Conservation (phyloP, 1,284 basidiomycete genomes). For the Apiotrichum gamsii region DNA sequence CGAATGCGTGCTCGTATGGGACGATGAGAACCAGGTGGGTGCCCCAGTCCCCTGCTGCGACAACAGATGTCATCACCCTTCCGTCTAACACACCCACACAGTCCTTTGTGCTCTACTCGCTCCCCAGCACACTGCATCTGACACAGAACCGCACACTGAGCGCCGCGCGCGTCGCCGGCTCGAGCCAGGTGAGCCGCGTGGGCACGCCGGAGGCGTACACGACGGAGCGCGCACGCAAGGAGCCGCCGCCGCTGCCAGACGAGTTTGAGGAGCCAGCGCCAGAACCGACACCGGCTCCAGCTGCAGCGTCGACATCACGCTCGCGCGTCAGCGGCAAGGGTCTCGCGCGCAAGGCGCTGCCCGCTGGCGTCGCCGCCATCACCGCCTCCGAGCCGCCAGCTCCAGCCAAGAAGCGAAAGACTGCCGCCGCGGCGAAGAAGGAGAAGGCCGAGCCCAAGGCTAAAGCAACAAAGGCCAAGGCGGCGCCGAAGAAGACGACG, state of each 20-base stretch:
- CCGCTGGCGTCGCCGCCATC: conserved; percentile 1
- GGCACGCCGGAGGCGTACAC: too few relatives aligned
- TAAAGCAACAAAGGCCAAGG: conserved; percentile 13
- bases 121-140: conserved; percentile 30
- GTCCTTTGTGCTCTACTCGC: conserved; percentile 17
- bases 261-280: neutral
- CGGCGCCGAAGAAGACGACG: conserved; percentile 12
- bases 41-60: too few relatives aligned
- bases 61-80: too few relatives aligned
- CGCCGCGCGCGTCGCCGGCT: conserved; percentile 1
- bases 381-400: neutral
- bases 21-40: conserved; percentile 27
- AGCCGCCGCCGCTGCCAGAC: neutral
- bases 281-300: neutral
- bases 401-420: conserved; percentile 8
- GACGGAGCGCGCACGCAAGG: neutral
- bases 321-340: neutral
- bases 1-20: conserved; percentile 41
- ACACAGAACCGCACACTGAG: conserved; percentile 31
- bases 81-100: conserved; percentile 1
- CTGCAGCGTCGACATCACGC: neutral
- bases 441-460: conserved; percentile 1
- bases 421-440: conserved; percentile 1
- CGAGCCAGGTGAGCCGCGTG: too few relatives aligned
- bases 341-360: conserved; percentile 6